Evolutionary conservation across 352 stramenopile species (phyloP).

Genomic region (Globisporangium irregulare): DNA sequence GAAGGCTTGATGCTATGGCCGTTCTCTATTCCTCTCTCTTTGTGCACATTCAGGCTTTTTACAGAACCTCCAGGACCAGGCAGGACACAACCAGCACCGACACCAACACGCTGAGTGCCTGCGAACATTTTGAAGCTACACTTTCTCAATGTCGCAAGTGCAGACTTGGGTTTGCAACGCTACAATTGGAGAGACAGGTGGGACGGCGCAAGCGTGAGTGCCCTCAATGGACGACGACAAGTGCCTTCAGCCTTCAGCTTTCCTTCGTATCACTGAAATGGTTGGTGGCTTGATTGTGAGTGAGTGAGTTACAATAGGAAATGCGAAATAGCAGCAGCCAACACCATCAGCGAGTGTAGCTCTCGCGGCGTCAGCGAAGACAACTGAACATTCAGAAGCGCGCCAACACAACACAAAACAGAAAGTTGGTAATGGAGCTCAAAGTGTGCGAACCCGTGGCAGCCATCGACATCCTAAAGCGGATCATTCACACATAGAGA

Average conservation of each 20-base stretch:
- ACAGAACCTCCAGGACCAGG: not conserved
- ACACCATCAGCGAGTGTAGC: not conserved
- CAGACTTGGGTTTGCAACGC: not conserved
- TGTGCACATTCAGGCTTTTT: not conserved
- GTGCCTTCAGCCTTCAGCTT: not conserved
- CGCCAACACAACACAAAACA: not conserved
- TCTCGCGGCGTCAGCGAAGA: not conserved
- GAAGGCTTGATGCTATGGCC: not conserved
- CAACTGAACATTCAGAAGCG: not conserved
- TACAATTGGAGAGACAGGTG: not conserved
- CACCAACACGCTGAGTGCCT: too few species aligned
- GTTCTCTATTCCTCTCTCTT: not conserved
- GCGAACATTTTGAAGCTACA: not conserved
- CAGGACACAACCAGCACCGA: too few species aligned
- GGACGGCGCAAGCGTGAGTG: not conserved
- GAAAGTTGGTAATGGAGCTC: not conserved
- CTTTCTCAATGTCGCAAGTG: not conserved
- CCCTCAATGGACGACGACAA: not conserved
- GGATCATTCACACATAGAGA: too few species aligned
- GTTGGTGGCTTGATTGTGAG: not conserved
- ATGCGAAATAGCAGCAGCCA: not conserved
- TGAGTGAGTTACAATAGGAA: not conserved
- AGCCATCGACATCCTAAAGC: too few species aligned
- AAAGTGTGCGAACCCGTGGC: too few species aligned
- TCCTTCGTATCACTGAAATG: not conserved